A percentile compares a stretch with the other conserved stretches of the same genome.
These are phyloP conservation scores for Posidonia australis DNA, from an alignment of 106 monocot genomes.

Conservation along the genomic window DNA sequence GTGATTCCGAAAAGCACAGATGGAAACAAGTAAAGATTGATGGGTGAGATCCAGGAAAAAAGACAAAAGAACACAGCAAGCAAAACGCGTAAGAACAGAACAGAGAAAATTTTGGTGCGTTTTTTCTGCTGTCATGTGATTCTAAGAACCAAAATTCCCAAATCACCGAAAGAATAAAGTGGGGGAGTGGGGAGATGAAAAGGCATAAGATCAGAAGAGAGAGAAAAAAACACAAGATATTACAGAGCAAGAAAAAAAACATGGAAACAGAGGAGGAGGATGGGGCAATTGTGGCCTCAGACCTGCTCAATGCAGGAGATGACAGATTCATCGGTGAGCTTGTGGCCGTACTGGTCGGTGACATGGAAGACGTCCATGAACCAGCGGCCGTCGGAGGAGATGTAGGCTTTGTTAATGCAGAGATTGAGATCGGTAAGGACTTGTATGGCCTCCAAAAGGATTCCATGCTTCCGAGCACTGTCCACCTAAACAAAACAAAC, in stretches of 20 bases:
- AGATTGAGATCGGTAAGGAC: slow-evolving; percentile 56
- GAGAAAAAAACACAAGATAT: not conserved
- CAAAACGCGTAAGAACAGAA: too few relatives aligned
- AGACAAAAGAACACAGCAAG: too few relatives aligned
- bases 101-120: too few relatives aligned
- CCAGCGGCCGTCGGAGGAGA: slow-evolving; percentile 72
- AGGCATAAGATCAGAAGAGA: not conserved
- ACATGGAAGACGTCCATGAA: slow-evolving; percentile 85
- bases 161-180: not conserved
- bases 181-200: too few relatives aligned
- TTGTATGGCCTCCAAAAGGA: slow-evolving; percentile 51
- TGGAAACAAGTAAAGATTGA: too few relatives aligned
- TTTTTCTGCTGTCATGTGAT: too few relatives aligned
- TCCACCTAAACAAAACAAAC: slow-evolving; percentile 20
- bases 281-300: not conserved
- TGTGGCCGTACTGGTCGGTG: slow-evolving; percentile 39
- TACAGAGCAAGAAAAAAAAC: not conserved
- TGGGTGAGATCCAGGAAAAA: too few relatives aligned
- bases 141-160: not conserved
- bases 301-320: slow-evolving; percentile 39
- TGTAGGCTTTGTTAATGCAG: slow-evolving; percentile 55
- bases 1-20: too few relatives aligned
- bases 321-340: slow-evolving; percentile 35
- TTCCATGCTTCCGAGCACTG: slow-evolving; percentile 46
- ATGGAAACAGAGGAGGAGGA: not conserved